phyloP scores from a whole-genome alignment of 192 early-diverging fungal genomes.

The Mortierella alpina region DNA sequence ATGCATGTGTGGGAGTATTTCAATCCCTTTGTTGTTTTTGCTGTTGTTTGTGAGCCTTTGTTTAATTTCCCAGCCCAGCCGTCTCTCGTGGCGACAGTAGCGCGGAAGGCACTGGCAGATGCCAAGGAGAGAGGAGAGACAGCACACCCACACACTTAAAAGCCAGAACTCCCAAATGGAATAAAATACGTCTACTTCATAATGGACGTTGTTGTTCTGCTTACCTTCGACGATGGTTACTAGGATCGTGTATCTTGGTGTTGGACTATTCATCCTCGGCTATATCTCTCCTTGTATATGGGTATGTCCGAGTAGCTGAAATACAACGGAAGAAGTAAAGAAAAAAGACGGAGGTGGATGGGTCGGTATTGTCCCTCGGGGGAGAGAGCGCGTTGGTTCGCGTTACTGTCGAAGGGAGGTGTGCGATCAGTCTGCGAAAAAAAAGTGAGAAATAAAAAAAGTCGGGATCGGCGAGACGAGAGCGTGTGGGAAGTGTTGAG shows the following conservation, averaged over 20 bases:
- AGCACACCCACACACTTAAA: neutral
- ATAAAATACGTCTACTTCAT: neutral
- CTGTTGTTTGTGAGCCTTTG: neutral
- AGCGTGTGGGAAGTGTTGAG: too few relatives aligned
- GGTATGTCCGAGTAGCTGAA: neutral
- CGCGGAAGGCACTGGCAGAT: too few relatives aligned
- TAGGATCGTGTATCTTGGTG: constrained; percentile 54
- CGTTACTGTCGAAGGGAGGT: too few relatives aligned
- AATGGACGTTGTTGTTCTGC: neutral
- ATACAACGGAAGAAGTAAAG: neutral
- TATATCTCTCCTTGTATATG: neutral
- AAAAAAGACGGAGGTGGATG: constrained; percentile 1
- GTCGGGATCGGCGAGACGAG: too few relatives aligned
- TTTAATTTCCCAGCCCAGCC: too few relatives aligned
- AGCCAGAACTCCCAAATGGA: neutral
- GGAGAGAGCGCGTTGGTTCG: too few relatives aligned
- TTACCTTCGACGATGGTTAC: constrained; percentile 54
- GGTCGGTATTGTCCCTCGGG: neutral
- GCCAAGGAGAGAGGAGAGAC: too few relatives aligned
- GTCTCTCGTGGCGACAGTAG: too few relatives aligned
- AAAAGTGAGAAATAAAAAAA: neutral
- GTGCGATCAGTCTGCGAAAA: neutral
- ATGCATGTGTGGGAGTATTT: neutral
- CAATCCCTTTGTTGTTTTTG: neutral
- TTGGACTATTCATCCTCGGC: constrained; percentile 25